Evolutionary conservation across 164 flowering plant species (phyloP).

Genomic region (Piper betle): DNA sequence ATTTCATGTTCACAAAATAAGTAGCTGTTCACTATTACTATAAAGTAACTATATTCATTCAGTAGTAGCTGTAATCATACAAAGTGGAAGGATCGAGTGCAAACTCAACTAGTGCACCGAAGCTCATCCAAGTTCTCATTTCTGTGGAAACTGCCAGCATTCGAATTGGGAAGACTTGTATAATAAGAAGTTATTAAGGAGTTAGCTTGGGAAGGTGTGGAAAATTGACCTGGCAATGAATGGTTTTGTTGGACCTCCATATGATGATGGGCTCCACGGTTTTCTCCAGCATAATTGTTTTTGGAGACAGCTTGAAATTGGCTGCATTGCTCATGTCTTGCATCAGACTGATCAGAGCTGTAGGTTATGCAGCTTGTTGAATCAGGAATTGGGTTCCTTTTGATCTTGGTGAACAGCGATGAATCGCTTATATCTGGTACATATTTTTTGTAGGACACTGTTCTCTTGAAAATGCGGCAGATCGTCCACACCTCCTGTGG

Average conservation of each 20-base stretch:
- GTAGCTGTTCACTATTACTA: not conserved
- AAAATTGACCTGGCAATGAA: not conserved
- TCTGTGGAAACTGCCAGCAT: constrained; percentile 6
- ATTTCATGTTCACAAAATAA: not conserved
- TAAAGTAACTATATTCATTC: not conserved
- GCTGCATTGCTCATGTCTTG: not conserved
- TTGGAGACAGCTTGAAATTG: not conserved
- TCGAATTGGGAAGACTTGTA: constrained; percentile 8
- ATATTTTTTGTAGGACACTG: constrained; percentile 26
- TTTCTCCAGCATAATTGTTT: not conserved
- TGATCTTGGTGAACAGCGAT: constrained; percentile 1
- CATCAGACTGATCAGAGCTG: not conserved
- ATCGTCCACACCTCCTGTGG: constrained; percentile 87
- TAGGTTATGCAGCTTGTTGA: constrained; percentile 1
- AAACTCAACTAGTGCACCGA: constrained; percentile 25
- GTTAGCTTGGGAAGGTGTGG: not conserved
- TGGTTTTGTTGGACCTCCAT: constrained; percentile 9
- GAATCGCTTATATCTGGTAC: constrained; percentile 32
- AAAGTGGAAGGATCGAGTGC: constrained; percentile 3
- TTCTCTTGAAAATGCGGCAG: constrained; percentile 78
- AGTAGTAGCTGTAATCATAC: not conserved
- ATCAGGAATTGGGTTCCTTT: constrained; percentile 5
- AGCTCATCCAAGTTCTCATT: constrained; percentile 46
- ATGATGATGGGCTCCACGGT: not conserved
- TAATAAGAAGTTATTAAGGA: not conserved